Conservation (phyloP, 495 filamentous ascomycete genomes). For the Bryoglossum gracile region DNA sequence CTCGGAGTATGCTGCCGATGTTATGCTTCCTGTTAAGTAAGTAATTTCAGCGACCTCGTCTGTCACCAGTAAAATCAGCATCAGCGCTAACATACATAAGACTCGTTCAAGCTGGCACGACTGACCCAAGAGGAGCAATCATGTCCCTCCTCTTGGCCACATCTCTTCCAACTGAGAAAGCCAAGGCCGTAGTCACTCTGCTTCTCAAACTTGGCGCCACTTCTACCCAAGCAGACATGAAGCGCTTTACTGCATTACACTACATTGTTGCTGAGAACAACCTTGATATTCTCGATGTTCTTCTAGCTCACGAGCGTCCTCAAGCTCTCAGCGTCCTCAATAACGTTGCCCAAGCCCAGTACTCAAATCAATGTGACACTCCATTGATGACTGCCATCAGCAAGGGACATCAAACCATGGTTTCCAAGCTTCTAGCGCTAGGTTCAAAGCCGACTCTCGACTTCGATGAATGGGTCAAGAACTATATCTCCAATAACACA, state of each 20-base stretch:
- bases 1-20: conserved; percentile 65
- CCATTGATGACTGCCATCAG: conserved; percentile 41
- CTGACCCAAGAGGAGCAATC: conserved; percentile 45
- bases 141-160: conserved; percentile 56
- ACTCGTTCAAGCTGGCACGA: conserved; percentile 35
- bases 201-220: conserved; percentile 67
- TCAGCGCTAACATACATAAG: background rate
- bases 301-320: conserved; percentile 51
- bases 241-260: conserved; percentile 53
- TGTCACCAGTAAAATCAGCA: no score
- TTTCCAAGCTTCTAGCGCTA: conserved; percentile 36
- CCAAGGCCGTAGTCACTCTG: conserved; percentile 48
- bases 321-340: conserved; percentile 58
- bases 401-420: conserved; percentile 28
- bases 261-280: conserved; percentile 39
- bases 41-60: background rate
- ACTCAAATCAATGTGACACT: conserved; percentile 20
- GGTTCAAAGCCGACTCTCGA: conserved; percentile 36
- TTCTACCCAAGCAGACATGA: conserved; percentile 60
- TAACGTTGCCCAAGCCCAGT: conserved; percentile 38
- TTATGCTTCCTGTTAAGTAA: conserved; percentile 59
- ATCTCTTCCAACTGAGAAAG: conserved; percentile 51
- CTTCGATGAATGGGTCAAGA: conserved; percentile 37
- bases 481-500: conserved; percentile 22
- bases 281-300: conserved; percentile 46